Evolutionary conservation across 2,329 filamentous ascomycete species (phyloP).

Genomic region (Grosmannia serpens): DNA sequence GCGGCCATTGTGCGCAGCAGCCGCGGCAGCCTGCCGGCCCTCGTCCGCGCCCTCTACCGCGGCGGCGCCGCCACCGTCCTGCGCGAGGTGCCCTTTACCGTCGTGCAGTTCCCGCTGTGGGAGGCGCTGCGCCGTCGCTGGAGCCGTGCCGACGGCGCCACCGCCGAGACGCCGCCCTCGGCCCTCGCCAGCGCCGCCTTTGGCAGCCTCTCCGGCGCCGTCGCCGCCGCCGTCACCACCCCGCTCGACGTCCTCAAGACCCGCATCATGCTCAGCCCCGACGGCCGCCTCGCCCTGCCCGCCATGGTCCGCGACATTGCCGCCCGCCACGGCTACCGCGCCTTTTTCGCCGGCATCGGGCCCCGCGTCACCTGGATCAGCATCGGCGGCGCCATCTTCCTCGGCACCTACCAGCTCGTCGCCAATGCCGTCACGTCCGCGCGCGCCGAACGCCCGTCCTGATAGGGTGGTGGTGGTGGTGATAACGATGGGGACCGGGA

Average conservation of each 20-base stretch:
- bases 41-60: slow-evolving; percentile 78
- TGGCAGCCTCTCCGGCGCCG: slow-evolving; percentile 70
- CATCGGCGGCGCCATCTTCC: slow-evolving; percentile 83
- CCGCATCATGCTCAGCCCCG: slow-evolving; percentile 77
- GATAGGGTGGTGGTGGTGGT: not conserved
- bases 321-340: slow-evolving; percentile 48
- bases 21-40: slow-evolving; percentile 26
- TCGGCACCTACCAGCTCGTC: slow-evolving; percentile 86
- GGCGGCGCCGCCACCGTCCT: slow-evolving; percentile 89
- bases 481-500: not conserved
- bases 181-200: slow-evolving; percentile 74
- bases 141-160: slow-evolving; percentile 15
- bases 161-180: slow-evolving; percentile 20
- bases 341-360: slow-evolving; percentile 66
- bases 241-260: slow-evolving; percentile 96
- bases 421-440: slow-evolving; percentile 52
- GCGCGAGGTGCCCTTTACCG: slow-evolving; percentile 92
- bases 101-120: slow-evolving; percentile 96
- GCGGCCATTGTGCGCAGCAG: slow-evolving; percentile 50
- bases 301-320: slow-evolving; percentile 54
- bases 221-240: slow-evolving; percentile 82
- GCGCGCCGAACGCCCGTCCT: slow-evolving; percentile 22
- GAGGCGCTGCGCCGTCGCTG: slow-evolving; percentile 73
- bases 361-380: slow-evolving; percentile 92
- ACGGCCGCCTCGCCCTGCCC: slow-evolving; percentile 43